Percentiles rank a stretch among this genome's conserved stretches.
Evolutionary conservation across 1,139 yeast species (phyloP).

Genomic region (Geotrichum macrosporum): DNA sequence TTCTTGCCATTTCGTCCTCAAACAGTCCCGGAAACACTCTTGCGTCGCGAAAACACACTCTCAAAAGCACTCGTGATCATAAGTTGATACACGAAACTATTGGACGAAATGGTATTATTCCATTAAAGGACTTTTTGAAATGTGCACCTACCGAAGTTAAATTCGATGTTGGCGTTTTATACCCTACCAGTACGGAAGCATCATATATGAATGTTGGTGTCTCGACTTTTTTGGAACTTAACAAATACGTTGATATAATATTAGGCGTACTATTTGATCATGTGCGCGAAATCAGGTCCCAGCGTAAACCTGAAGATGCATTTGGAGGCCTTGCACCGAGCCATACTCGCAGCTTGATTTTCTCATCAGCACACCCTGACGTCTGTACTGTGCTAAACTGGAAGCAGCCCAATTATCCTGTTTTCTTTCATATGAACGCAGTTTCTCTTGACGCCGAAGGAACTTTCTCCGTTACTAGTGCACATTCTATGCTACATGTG

Average conservation of each 20-base stretch:
- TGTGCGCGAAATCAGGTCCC: constrained; percentile 43
- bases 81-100: constrained; percentile 39
- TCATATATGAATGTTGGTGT: constrained; percentile 46
- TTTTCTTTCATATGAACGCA: constrained; percentile 67
- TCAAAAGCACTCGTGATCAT: constrained; percentile 24
- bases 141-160: constrained; percentile 56
- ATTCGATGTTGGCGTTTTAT: constrained; percentile 71
- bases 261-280: constrained; percentile 72
- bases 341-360: constrained; percentile 59
- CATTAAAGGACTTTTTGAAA: constrained; percentile 57
- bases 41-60: constrained; percentile 1
- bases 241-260: constrained; percentile 70
- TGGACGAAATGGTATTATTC: constrained; percentile 42
- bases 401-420: constrained; percentile 98
- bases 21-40: constrained; percentile 12
- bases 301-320: constrained; percentile 19
- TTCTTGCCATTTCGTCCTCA: constrained; percentile 31
- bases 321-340: constrained; percentile 24
- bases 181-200: constrained; percentile 71
- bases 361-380: constrained; percentile 79
- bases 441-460: constrained; percentile 33
- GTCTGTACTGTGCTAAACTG: constrained; percentile 91
- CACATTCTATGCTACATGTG: constrained; percentile 35
- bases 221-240: constrained; percentile 47
- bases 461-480: constrained; percentile 33